Evolutionary conservation across 768 basidiomycete species (phyloP).

Genomic region (Agrocybe chaxingu): DNA sequence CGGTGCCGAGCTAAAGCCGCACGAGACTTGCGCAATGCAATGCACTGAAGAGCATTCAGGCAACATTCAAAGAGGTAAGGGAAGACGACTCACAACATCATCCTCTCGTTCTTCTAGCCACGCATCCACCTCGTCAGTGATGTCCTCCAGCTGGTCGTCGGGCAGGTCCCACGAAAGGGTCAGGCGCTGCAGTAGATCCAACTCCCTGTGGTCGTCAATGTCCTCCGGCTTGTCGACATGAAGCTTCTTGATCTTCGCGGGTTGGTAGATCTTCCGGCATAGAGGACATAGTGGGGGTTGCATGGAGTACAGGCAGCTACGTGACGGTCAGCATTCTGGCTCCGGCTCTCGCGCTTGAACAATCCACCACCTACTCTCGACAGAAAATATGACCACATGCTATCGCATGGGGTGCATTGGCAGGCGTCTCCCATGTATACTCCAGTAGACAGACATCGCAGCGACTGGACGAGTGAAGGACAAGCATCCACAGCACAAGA

Average conservation of each 20-base stretch:
- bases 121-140: conserved; percentile 44
- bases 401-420: conserved; percentile 63
- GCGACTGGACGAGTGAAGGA: conserved; percentile 65
- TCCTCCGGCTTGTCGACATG: conserved; percentile 52
- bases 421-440: conserved; percentile 49
- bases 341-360: neutral
- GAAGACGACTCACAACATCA: conserved; percentile 34
- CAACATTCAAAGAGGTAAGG: conserved; percentile 7
- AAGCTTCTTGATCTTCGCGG: conserved; percentile 61
- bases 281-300: conserved; percentile 57
- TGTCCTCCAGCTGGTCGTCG: conserved; percentile 28
- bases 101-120: conserved; percentile 46
- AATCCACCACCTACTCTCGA: conserved; percentile 43
- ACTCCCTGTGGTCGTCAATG: conserved; percentile 30
- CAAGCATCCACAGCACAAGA: conserved; percentile 34
- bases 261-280: conserved; percentile 58
- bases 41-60: conserved; percentile 9
- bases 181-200: conserved; percentile 34
- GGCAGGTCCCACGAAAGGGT: conserved; percentile 38
- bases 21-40: conserved; percentile 15
- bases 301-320: conserved; percentile 54
- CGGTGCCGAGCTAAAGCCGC: conserved; percentile 8
- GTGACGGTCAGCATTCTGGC: conserved; percentile 6
- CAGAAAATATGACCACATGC: conserved; percentile 81
- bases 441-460: conserved; percentile 76